A percentile compares a stretch with the other conserved stretches of the same genome.
phyloP scores from a whole-genome alignment of 2,329 filamentous ascomycete genomes.

The Meredithiella fracta region DNA sequence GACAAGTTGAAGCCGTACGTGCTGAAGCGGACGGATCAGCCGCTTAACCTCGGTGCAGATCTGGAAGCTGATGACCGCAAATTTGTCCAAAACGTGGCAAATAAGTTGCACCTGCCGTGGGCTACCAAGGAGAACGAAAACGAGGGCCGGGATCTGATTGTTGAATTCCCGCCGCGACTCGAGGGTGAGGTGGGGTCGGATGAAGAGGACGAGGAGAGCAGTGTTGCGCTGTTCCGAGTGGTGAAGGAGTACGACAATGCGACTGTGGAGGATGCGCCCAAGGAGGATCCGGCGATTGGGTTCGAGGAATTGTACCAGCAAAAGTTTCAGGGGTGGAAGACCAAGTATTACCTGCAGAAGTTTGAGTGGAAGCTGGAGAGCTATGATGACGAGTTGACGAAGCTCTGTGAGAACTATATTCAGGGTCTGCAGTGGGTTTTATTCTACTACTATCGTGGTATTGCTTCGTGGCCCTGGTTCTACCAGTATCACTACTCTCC shows the following conservation, averaged over 20 bases:
- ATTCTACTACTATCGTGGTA: slow-evolving; percentile 93
- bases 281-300: slow-evolving; percentile 61
- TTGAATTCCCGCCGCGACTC: slow-evolving; percentile 31
- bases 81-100: slow-evolving; percentile 77
- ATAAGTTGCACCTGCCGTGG: slow-evolving; percentile 41
- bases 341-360: slow-evolving; percentile 80
- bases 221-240: slow-evolving; percentile 68
- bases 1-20: slow-evolving; percentile 69
- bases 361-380: slow-evolving; percentile 74
- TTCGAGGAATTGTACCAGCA: slow-evolving; percentile 76
- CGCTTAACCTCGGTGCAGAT: slow-evolving; percentile 56
- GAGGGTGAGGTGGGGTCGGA: slow-evolving; percentile 48
- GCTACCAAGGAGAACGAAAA: slow-evolving; percentile 40
- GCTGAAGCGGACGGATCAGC: slow-evolving; percentile 44
- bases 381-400: slow-evolving; percentile 56
- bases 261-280: slow-evolving; percentile 60
- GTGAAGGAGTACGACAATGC: slow-evolving; percentile 86
- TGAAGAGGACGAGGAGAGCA: slow-evolving; percentile 57
- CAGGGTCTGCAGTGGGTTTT: slow-evolving; percentile 96
- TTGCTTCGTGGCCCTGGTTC: slow-evolving; percentile 98
- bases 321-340: slow-evolving; percentile 86
- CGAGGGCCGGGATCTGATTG: slow-evolving; percentile 34
- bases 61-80: slow-evolving; percentile 76
- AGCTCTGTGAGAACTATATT: slow-evolving; percentile 88
- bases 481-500: slow-evolving; percentile 94